phyloP scores from a whole-genome alignment of 441 rosid species.

The Adansonia madagascariensis region DNA sequence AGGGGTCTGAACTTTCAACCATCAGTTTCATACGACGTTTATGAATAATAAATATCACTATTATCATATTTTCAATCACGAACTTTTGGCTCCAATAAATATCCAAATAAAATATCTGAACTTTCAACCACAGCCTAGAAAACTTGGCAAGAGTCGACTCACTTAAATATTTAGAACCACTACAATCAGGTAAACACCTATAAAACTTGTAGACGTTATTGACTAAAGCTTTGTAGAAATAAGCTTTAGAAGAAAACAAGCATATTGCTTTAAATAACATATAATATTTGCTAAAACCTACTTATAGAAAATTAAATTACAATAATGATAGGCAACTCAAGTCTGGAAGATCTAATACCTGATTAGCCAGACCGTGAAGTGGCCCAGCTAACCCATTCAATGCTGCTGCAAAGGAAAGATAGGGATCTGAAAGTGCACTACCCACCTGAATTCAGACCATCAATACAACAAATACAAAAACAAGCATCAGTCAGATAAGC shows the following conservation, averaged over 20 bases:
- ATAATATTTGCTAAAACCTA: constrained; percentile 17
- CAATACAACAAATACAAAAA: constrained; percentile 18
- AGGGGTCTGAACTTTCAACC: not conserved
- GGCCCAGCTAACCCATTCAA: constrained; percentile 99
- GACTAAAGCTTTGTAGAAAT: not conserved
- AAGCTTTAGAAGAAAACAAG: constrained; percentile 20
- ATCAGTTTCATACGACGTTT: not conserved
- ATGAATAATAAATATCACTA: not conserved
- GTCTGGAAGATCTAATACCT: constrained; percentile 52
- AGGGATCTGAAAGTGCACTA: constrained; percentile 97
- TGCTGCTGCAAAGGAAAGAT: constrained; percentile 95
- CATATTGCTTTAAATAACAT: constrained; percentile 5
- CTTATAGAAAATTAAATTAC: constrained; percentile 1
- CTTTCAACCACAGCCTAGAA: not conserved
- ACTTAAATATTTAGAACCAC: not conserved
- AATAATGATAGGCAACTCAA: not conserved
- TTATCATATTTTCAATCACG: not conserved
- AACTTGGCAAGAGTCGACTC: not conserved
- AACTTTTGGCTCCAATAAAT: not conserved
- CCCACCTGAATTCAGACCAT: constrained; percentile 60
- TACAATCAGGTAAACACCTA: constrained; percentile 2
- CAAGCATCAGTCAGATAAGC: constrained; percentile 16
- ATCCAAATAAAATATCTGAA: not conserved
- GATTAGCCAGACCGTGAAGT: constrained; percentile 98
- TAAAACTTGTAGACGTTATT: not conserved